phyloP scores from a whole-genome alignment of 1,284 basidiomycete species.

The Dichomitus squalens region DNA sequence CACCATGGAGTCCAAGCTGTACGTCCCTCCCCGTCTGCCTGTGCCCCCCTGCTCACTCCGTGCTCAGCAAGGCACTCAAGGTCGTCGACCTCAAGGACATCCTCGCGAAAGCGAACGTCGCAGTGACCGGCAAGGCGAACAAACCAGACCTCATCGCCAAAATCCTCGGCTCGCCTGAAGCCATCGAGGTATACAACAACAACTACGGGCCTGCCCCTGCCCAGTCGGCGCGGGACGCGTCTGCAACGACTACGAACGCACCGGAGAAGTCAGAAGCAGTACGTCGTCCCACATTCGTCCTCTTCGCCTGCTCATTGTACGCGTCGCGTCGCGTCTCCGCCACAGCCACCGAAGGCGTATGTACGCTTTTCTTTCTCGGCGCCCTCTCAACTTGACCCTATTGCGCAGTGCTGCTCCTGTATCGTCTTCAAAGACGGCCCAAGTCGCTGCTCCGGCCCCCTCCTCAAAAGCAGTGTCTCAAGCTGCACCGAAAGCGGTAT shows the following conservation, averaged over 20 bases:
- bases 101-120: constrained; percentile 51
- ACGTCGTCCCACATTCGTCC: constrained; percentile 9
- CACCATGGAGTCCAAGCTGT: constrained; percentile 55
- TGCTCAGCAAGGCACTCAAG: constrained; percentile 59
- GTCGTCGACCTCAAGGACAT: constrained; percentile 71
- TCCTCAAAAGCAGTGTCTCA: constrained; percentile 14
- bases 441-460: constrained; percentile 2
- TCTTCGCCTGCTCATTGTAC: constrained; percentile 7
- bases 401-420: background rate
- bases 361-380: constrained; percentile 11
- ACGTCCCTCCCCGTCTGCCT: constrained; percentile 20
- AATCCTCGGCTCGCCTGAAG: constrained; percentile 54
- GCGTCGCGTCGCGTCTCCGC: constrained; percentile 27
- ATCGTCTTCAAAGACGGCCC: constrained; percentile 8
- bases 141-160: constrained; percentile 69
- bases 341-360: constrained; percentile 52
- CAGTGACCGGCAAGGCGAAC: constrained; percentile 56
- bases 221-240: constrained; percentile 1
- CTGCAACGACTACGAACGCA: constrained; percentile 7
- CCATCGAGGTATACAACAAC: constrained; percentile 49
- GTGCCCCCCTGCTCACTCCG: constrained; percentile 10
- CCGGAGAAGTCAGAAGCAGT: constrained; percentile 27
- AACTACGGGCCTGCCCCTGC: constrained; percentile 25
- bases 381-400: background rate
- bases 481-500: constrained; percentile 13